These are phyloP conservation scores for Pseudogymnoascus sp. DNA, from an alignment of 2,329 filamentous ascomycete genomes.

Conservation along the genomic window DNA sequence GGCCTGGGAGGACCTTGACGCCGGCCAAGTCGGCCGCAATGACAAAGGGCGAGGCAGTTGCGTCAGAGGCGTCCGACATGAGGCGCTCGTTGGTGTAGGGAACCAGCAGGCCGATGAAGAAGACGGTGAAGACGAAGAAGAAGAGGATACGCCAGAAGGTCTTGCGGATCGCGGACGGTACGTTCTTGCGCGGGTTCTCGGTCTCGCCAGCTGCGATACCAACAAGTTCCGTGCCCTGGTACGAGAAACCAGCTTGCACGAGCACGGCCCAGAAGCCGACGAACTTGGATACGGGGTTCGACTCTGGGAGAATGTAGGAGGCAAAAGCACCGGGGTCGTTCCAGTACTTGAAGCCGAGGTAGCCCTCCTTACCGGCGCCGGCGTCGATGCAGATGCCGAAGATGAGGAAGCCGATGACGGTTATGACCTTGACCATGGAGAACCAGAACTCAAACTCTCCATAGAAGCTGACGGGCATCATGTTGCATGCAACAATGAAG, in stretches of 20 bases:
- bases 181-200: conserved; percentile 60
- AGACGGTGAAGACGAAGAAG: conserved; percentile 57
- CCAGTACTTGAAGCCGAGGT: conserved; percentile 69
- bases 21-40: conserved; percentile 54
- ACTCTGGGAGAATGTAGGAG: conserved; percentile 43
- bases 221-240: conserved; percentile 67
- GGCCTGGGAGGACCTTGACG: conserved; percentile 53
- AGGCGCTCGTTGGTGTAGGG: conserved; percentile 53
- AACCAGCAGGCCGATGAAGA: conserved; percentile 65
- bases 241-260: conserved; percentile 61
- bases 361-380: conserved; percentile 60
- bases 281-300: conserved; percentile 46
- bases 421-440: conserved; percentile 67
- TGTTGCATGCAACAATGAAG: conserved; percentile 60
- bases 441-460: conserved; percentile 77
- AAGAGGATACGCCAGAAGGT: conserved; percentile 68
- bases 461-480: conserved; percentile 63
- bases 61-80: conserved; percentile 43
- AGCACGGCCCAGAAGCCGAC: conserved; percentile 63
- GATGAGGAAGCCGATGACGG: conserved; percentile 67
- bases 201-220: conserved; percentile 74
- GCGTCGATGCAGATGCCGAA: conserved; percentile 69
- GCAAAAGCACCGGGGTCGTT: conserved; percentile 58
- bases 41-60: conserved; percentile 55
- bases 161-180: conserved; percentile 64